Conservation (phyloP, 345 rosid genomes). For the Aquilaria yunnanensis region DNA sequence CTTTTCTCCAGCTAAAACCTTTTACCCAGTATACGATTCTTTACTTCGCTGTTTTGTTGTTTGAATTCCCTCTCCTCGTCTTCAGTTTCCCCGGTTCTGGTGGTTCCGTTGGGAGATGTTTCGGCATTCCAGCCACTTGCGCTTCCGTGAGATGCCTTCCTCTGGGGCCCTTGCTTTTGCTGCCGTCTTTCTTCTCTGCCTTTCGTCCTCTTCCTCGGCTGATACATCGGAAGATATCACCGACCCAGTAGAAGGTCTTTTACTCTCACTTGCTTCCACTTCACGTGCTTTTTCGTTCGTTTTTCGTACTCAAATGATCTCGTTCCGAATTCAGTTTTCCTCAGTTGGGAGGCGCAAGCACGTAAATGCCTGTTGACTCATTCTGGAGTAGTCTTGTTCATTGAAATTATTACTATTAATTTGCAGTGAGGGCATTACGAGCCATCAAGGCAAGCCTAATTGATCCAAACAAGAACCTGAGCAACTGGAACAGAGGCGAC, state of each 20-base stretch:
- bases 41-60: too few relatives aligned
- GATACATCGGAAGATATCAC: conserved; percentile 50
- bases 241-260: conserved; percentile 61
- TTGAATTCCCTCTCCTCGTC: conserved; percentile 26
- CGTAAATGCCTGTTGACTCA: neutral
- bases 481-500: conserved; percentile 75
- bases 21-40: too few relatives aligned
- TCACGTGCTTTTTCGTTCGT: neutral
- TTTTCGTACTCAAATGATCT: neutral
- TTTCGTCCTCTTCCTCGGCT: conserved; percentile 33
- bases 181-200: conserved; percentile 27
- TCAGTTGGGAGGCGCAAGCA: neutral
- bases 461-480: conserved; percentile 57
- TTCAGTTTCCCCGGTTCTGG: conserved; percentile 14
- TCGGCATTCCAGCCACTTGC: conserved; percentile 12
- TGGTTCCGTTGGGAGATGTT: conserved; percentile 13
- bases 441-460: conserved; percentile 43
- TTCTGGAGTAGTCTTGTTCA: too few relatives aligned
- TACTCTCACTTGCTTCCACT: neutral
- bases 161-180: conserved; percentile 20
- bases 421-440: conserved; percentile 59
- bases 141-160: conserved; percentile 13
- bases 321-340: neutral
- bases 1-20: too few relatives aligned
- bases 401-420: conserved; percentile 7